Percentiles rank a stretch among this genome's conserved stretches.
These are phyloP conservation scores for Nicotiana rustica DNA, from an alignment of 305 asterid genomes.

Conservation along the genomic window DNA sequence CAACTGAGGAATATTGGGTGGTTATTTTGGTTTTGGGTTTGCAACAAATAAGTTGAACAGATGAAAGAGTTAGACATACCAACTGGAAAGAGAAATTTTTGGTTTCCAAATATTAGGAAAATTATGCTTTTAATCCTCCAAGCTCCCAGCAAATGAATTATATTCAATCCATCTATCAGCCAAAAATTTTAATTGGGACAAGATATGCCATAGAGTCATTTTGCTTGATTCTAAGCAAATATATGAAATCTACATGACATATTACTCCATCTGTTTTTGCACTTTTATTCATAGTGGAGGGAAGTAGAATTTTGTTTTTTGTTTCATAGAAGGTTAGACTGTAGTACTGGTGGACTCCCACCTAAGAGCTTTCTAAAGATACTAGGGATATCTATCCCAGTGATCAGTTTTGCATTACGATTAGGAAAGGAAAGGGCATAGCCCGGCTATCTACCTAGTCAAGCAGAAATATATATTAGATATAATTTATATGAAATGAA, in stretches of 20 bases:
- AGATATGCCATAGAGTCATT: background rate
- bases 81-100: background rate
- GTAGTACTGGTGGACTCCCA: background rate
- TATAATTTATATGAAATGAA: conserved; percentile 19
- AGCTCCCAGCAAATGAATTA: conserved; percentile 10
- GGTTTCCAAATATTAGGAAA: background rate
- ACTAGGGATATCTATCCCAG: conserved; percentile 14
- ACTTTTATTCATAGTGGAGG: background rate
- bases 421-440: background rate
- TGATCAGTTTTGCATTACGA: no score
- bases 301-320: background rate
- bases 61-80: background rate
- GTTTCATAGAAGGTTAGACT: background rate
- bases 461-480: background rate
- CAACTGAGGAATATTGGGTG: background rate
- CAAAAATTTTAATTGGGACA: conserved; percentile 7
- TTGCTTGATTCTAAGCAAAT: background rate
- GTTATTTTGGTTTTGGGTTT: background rate
- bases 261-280: background rate
- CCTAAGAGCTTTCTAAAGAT: background rate
- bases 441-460: conserved; percentile 14
- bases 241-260: background rate
- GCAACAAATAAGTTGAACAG: background rate
- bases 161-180: background rate
- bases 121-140: conserved; percentile 4